Evolutionary conservation across 106 monocot genomes (phyloP), one percentile per base, ranked within the genome.

Genomic region (Xerophyta viscosa): DNA sequence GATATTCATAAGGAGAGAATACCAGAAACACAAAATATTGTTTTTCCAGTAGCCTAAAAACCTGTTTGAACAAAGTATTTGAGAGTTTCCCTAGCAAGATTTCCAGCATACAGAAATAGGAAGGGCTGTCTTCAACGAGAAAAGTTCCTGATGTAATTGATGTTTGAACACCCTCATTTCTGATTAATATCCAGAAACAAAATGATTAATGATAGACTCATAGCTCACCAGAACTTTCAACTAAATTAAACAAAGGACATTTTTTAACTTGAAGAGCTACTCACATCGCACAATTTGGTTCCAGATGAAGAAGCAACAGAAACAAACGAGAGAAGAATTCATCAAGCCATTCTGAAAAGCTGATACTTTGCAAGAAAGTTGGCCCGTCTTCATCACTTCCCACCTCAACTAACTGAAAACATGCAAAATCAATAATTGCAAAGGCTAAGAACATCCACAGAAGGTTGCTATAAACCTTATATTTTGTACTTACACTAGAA

Each of bases 331-430:
- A 86, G 63, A 98, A 98, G 74, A 90, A 90, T 59, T 86, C 86
- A 69, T 98, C 98, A 17, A 98, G 74, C 98, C 98, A 98, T 66
- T 98, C 86, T 20, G 89, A 83, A 29, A 90, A 77, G 66, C 39
- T 71, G 36, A 79, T 50, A 30, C 29, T 63, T 57, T 86, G 82
- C 24, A 90, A 62, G 59, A 82, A 68, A 42, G 54, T 23, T 61
- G 74, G 77, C 26, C 44, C 70, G 29, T 57, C 70, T 29, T 72
- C 69, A 52, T 56, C 67, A 48, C 41, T 71, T 51, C 73, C 89
- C 49, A 77, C 61, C 24, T 48, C 51, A 54, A 77, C 58, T 72
- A 94, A 71, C 94, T 88, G 57, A 46, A 63, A 30, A 6, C 48
- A 41, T 60, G 15, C 41, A 57, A 56, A 24, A 30, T 33, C 14